phyloP scores from a whole-genome alignment of 2,329 filamentous ascomycete genomes.

The Dactylellina cionopaga region DNA sequence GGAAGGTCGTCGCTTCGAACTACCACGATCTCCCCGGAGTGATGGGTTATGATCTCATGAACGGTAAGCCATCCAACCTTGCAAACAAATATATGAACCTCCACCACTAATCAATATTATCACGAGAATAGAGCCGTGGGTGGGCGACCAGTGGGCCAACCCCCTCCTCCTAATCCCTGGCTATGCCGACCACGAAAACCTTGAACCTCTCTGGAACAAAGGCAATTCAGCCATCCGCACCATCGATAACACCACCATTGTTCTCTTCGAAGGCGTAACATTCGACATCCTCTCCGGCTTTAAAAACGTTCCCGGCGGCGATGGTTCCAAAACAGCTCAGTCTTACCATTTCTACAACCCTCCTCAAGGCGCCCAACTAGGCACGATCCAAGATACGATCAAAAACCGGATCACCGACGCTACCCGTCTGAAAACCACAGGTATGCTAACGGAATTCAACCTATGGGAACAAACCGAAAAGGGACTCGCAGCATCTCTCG shows the following conservation, averaged over 20 bases:
- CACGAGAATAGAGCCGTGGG: constrained; percentile 43
- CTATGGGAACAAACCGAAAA: constrained; percentile 18
- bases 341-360: constrained; percentile 52
- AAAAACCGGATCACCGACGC: constrained; percentile 50
- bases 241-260: constrained; percentile 45
- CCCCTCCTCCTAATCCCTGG: constrained; percentile 42
- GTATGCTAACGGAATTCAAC: constrained; percentile 44
- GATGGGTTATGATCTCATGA: constrained; percentile 52
- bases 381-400: constrained; percentile 40
- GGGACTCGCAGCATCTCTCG: constrained; percentile 13
- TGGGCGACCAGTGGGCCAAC: constrained; percentile 49
- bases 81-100: background rate
- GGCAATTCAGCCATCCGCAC: constrained; percentile 43
- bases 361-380: constrained; percentile 35
- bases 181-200: constrained; percentile 26
- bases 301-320: constrained; percentile 49
- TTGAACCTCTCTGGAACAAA: constrained; percentile 52
- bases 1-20: constrained; percentile 38
- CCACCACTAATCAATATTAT: background rate
- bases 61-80: constrained; percentile 30
- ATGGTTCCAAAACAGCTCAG: constrained; percentile 49
- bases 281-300: constrained; percentile 48
- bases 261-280: constrained; percentile 48
- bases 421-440: constrained; percentile 31
- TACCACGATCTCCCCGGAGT: constrained; percentile 25